Evolutionary conservation across 139 green algal genomes (phyloP).

Genomic region (Tetradesmus obliquus): DNA sequence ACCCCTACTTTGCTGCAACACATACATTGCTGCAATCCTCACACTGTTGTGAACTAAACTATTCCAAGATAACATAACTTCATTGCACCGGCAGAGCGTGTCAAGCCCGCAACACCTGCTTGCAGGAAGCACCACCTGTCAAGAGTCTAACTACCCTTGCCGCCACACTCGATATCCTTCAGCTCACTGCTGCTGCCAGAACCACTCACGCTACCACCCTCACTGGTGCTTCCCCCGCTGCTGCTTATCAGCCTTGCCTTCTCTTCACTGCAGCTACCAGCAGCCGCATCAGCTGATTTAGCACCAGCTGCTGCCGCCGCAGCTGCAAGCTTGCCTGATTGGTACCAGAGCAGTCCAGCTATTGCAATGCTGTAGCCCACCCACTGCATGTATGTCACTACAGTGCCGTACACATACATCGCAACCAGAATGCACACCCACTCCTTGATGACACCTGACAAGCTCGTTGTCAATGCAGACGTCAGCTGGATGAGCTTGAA

Average conservation of each 20-base stretch:
- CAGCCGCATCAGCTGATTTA: neutral
- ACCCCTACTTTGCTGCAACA: no score
- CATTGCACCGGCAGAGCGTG: no score
- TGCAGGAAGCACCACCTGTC: no score
- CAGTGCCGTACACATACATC: slow-evolving; percentile 29
- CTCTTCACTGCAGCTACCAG: neutral
- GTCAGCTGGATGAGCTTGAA: slow-evolving; percentile 40
- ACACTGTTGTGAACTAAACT: no score
- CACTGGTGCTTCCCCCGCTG: neutral
- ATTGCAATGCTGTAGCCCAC: slow-evolving; percentile 34
- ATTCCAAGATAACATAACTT: no score
- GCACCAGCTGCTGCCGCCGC: neutral
- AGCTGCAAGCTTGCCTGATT: neutral
- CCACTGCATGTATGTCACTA: slow-evolving; percentile 30
- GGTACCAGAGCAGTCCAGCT: slow-evolving; percentile 30
- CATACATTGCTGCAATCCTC: no score
- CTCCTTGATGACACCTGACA: slow-evolving; percentile 34
- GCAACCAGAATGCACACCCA: slow-evolving; percentile 38
- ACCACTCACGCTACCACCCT: no score
- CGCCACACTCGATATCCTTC: neutral
- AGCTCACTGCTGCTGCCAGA: neutral
- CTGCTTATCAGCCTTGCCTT: neutral
- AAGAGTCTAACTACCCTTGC: neutral
- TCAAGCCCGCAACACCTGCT: no score
- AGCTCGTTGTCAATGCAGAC: slow-evolving; percentile 25